Evolutionary conservation across 2,329 filamentous ascomycete species (phyloP).

Genomic region (Alternaria viburni): DNA sequence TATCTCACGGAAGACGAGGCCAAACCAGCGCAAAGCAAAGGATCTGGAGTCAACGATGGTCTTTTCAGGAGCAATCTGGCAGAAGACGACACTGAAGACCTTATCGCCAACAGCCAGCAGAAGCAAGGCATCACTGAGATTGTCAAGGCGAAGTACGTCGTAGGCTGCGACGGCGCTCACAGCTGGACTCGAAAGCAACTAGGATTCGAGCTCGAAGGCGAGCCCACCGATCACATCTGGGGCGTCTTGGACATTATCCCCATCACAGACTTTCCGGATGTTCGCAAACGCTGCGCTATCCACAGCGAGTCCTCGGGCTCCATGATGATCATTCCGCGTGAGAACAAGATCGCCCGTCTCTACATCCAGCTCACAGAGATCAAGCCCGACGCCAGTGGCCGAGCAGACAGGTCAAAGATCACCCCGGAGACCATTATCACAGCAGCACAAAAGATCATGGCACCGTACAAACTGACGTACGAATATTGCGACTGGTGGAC

Average conservation of each 20-base stretch:
- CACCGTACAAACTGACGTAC: constrained; percentile 71
- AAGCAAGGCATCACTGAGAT: constrained; percentile 49
- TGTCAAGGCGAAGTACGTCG: constrained; percentile 66
- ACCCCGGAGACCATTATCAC: constrained; percentile 68
- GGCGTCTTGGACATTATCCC: constrained; percentile 61
- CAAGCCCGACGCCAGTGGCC: constrained; percentile 53
- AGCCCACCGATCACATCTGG: constrained; percentile 62
- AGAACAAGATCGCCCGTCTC: constrained; percentile 67
- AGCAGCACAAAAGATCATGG: constrained; percentile 68
- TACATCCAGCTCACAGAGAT: constrained; percentile 67
- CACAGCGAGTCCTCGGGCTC: constrained; percentile 63
- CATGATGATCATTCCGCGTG: constrained; percentile 70
- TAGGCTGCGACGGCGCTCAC: constrained; percentile 73
- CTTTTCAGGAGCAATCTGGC: constrained; percentile 66
- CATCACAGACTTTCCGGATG: constrained; percentile 65
- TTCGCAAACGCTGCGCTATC: constrained; percentile 64
- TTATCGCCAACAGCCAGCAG: constrained; percentile 52
- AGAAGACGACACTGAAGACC: constrained; percentile 63
- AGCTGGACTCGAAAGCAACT: constrained; percentile 68
- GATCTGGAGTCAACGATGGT: constrained; percentile 54
- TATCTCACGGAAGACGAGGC: constrained; percentile 65
- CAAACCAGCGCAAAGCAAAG: constrained; percentile 55
- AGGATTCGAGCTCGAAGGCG: constrained; percentile 63
- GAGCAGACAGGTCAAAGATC: constrained; percentile 66
- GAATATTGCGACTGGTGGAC: constrained; percentile 72